Evolutionary conservation across 2,329 filamentous ascomycete species (phyloP).

Genomic region (Hyphodiscus sp.): DNA sequence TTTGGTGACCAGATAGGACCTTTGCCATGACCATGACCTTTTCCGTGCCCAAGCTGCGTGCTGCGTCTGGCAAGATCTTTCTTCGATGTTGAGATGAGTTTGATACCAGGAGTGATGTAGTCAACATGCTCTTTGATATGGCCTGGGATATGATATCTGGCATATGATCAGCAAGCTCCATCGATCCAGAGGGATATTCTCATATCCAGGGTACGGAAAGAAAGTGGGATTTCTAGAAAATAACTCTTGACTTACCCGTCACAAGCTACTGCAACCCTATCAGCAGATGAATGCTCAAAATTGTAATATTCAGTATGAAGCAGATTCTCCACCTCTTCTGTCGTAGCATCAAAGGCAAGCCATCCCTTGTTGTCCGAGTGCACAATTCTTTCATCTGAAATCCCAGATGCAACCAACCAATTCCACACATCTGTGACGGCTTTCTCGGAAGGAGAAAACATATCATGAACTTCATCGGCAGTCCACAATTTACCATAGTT

Average conservation of each 20-base stretch:
- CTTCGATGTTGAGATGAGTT: constrained; percentile 23
- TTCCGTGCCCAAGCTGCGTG: not conserved
- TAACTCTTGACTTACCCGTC: constrained; percentile 25
- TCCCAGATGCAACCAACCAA: constrained; percentile 32
- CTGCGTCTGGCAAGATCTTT: not conserved
- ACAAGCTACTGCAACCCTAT: constrained; percentile 28
- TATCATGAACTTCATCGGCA: constrained; percentile 27
- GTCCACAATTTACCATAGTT: constrained; percentile 34
- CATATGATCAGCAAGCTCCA: not conserved
- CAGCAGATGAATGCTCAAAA: constrained; percentile 26
- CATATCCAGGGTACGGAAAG: not conserved
- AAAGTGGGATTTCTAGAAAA: not conserved
- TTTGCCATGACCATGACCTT: not conserved
- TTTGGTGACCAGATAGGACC: not conserved
- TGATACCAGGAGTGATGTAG: constrained; percentile 40
- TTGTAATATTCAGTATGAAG: constrained; percentile 32
- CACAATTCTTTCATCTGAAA: constrained; percentile 26
- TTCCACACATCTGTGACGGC: constrained; percentile 27
- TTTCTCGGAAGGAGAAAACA: constrained; percentile 29
- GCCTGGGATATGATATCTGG: constrained; percentile 35
- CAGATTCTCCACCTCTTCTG: constrained; percentile 29
- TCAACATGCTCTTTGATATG: constrained; percentile 37
- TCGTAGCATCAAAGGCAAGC: constrained; percentile 31
- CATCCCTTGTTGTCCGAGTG: constrained; percentile 31
- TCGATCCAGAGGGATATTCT: not conserved